Base-by-base conservation (phyloP, 352 stramenopile species). In the Globisporangium nagaii region DNA sequence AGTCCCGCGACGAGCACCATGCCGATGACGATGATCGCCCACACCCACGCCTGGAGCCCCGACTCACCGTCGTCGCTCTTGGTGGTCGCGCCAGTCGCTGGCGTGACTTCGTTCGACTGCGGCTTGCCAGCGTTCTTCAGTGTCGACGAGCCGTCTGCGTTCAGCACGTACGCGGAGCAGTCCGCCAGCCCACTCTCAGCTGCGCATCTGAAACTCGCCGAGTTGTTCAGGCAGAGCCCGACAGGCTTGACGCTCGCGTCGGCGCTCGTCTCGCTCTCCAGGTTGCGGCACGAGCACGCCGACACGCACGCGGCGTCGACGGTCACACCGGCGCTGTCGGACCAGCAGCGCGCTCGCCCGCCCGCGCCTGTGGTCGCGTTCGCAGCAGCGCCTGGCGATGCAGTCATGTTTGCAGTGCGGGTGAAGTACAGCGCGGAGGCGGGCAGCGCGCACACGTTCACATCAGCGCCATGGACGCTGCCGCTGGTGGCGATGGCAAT, bases 31-130 rank as follows among this genome's bases (percentile, higher is more conserved):
- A 84, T 65, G 15, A 76, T 36, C 8, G 56, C 59, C 60, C 71
- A 83, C 24, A 75, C 55, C 62, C 66, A 78, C 20, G 68, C 47
- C 22, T 65, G 47, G 36, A 77, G 44, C 27, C 57, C 56, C 3
- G 50, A 40, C 4, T 31, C 48, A 15, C 56, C 42, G 37, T 34
- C 17, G 15, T 61, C 51, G 24, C 19, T 40, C 24, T 56, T 37
- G 58, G 58, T 36, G 54, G 44, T 28, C 13, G 43, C n/a, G 0
- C 19, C 40, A 12, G 27, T 22, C 17, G 22, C 7, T 28, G 58
- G 39, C 13, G 34, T 39, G 12, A 34, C 12, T 10, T 37, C 22
- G 41, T 24, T 39, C 28, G 32, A 4, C 11, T 32, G 31, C 2
- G 41, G 7, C 5, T 13, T 50, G 25, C 12, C 10, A 7, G 30